Conservation (phyloP, 2,329 filamentous ascomycete genomes). For the Pseudofabraea citricarpa region DNA sequence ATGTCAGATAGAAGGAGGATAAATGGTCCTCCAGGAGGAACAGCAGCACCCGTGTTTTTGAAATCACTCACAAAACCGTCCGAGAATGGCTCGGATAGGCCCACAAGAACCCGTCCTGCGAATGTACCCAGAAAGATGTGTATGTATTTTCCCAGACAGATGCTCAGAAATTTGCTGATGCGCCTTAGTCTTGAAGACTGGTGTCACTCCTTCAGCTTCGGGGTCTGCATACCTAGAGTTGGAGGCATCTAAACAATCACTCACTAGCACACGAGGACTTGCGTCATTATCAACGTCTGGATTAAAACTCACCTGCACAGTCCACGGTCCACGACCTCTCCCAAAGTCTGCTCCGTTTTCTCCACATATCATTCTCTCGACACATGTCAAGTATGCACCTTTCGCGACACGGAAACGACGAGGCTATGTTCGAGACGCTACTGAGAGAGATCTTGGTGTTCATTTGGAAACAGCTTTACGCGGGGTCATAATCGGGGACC, state of each 20-base stretch:
- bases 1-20: slow-evolving; percentile 87
- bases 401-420: slow-evolving; percentile 81
- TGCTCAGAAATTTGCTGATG: slow-evolving; percentile 5
- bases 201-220: slow-evolving; percentile 86
- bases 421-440: slow-evolving; percentile 80
- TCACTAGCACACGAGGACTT: slow-evolving; percentile 45
- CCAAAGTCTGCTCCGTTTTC: slow-evolving; percentile 88
- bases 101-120: slow-evolving; percentile 54
- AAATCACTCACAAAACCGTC: slow-evolving; percentile 41
- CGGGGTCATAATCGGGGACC: slow-evolving; percentile 84
- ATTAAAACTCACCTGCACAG: slow-evolving; percentile 87
- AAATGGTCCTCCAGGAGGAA: slow-evolving; percentile 80
- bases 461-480: slow-evolving; percentile 88
- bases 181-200: slow-evolving; percentile 75
- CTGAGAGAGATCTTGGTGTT: slow-evolving; percentile 82
- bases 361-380: slow-evolving; percentile 84
- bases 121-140: slow-evolving; percentile 82
- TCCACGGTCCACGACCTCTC: slow-evolving; percentile 88
- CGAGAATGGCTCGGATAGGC: slow-evolving; percentile 37
- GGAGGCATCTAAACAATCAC: slow-evolving; percentile 37
- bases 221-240: slow-evolving; percentile 85
- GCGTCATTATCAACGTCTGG: slow-evolving; percentile 44
- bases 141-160: slow-evolving; percentile 40
- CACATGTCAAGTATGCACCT: slow-evolving; percentile 93
- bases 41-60: slow-evolving; percentile 67